A percentile compares a stretch with the other conserved stretches of the same genome.
Conservation (phyloP, 2,329 filamentous ascomycete genomes). For the Botrytis byssoidea region DNA sequence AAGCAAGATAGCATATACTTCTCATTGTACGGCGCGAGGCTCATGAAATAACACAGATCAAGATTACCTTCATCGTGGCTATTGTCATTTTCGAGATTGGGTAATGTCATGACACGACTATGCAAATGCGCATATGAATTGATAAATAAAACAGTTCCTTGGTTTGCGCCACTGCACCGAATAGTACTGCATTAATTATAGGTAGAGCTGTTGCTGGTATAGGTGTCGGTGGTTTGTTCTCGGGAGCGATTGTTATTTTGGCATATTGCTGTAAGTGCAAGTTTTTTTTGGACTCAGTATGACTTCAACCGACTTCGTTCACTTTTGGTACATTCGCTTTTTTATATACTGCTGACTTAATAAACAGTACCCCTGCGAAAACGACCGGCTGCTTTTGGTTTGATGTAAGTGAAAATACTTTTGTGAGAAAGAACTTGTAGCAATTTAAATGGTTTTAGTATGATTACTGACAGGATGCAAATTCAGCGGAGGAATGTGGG, state of each 20-base stretch:
- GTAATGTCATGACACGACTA: conserved; percentile 2
- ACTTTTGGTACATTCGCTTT: not conserved
- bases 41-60: conserved; percentile 29
- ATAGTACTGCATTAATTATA: conserved; percentile 37
- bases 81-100: conserved; percentile 38
- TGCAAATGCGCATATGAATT: not conserved
- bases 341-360: conserved; percentile 31
- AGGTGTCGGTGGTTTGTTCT: conserved; percentile 41
- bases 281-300: not conserved
- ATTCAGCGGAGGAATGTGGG: conserved; percentile 33
- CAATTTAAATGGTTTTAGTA: not conserved
- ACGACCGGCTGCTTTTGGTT: conserved; percentile 36
- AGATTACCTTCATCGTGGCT: conserved; percentile 36
- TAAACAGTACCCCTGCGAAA: conserved; percentile 32
- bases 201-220: conserved; percentile 38
- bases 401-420: conserved; percentile 24
- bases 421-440: not conserved
- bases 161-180: conserved; percentile 37
- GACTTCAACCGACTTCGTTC: not conserved
- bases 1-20: not conserved
- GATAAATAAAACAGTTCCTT: conserved; percentile 26
- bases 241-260: conserved; percentile 38
- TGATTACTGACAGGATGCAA: not conserved
- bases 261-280: conserved; percentile 27
- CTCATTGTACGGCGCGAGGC: not conserved